Base-by-base conservation (phyloP, 2,329 filamentous ascomycete genomes). In the Ascochyta viciae-villosae region DNA sequence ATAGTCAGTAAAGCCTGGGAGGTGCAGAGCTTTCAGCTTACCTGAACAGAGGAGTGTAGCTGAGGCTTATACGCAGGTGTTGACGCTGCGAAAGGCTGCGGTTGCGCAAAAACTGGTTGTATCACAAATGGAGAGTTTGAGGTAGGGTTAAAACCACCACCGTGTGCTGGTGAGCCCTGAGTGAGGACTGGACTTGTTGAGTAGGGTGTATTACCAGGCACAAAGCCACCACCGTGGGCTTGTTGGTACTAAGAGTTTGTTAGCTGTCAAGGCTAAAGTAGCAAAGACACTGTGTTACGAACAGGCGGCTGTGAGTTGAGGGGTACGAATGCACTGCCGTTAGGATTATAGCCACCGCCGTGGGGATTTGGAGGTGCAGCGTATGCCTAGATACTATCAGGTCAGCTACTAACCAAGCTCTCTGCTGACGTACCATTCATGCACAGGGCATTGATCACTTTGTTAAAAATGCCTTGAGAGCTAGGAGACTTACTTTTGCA, bases 301-400 rank as follows among this genome's bases (percentile, higher is more conserved):
- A 67, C 64, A 6, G 56, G 46, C 22, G 31, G 12, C 16, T 31
- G 50, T 53, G 45, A 16, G 9, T 38, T 50, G 57, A 50, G 6
- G 23, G 44, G 57, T 6, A 57, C 51, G 42, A 63, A 67, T 1
- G 54, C 43, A 37, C 54, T 50, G 24, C 39, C 40, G 46, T 56
- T 58, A 12, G 65, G 65, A 50, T 62, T 61, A 26, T 61, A 62
- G 26, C 60, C 65, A 45, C 67, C 63, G 26, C 66, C 66, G 65
- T 70, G 66, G 54, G 50, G 57, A 29, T 50, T 54, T 49, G 53
- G 22, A 33, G 52, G 46, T 16, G 51, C 37, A 58, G 57, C 27
- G 41, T 64, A 65, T 54, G 63, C 67, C 67, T 70, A 52, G n/a
- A 23, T 19, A 42, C 16, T 26, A 22, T 63, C 23, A 60, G 51